Conservation (phyloP, 2,329 filamentous ascomycete species). For the Xylaria sp. region DNA sequence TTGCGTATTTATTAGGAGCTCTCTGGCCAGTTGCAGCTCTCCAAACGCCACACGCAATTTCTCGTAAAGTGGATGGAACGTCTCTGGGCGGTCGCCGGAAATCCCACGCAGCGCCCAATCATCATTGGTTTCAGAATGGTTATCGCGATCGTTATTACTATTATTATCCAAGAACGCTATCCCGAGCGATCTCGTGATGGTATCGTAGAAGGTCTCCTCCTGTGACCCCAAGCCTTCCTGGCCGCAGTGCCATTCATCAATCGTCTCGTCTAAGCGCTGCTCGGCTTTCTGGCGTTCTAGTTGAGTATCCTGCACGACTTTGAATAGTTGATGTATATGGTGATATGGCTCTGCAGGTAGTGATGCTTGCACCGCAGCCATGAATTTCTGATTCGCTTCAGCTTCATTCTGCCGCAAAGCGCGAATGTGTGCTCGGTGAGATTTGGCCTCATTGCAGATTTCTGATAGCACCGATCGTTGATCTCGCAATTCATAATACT, state of each 20-base stretch:
- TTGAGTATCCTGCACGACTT: constrained; percentile 32
- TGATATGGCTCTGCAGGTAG: constrained; percentile 30
- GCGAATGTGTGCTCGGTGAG: constrained; percentile 30
- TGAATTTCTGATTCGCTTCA: constrained; percentile 36
- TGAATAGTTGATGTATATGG: constrained; percentile 35
- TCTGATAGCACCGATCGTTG: constrained; percentile 30
- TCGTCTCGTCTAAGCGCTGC: constrained; percentile 36
- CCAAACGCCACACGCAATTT: constrained; percentile 51
- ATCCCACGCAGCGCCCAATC: constrained; percentile 38
- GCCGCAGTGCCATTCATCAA: constrained; percentile 37
- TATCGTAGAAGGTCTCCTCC: constrained; percentile 37
- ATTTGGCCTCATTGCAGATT: constrained; percentile 30
- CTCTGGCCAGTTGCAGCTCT: constrained; percentile 53
- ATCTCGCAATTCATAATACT: constrained; percentile 28
- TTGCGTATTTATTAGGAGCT: constrained; percentile 53
- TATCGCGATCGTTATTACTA: constrained; percentile 26
- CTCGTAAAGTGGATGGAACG: constrained; percentile 55
- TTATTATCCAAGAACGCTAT: constrained; percentile 11
- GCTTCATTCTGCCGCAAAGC: constrained; percentile 34
- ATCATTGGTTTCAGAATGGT: constrained; percentile 27
- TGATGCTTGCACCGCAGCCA: constrained; percentile 35
- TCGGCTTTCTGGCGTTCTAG: constrained; percentile 35
- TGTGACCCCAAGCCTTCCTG: constrained; percentile 33
- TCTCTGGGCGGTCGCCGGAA: constrained; percentile 43
- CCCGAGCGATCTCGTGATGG: constrained; percentile 28